phyloP scores from a whole-genome alignment of 192 early-diverging fungal genomes.

The Backusella tuberculispora region DNA sequence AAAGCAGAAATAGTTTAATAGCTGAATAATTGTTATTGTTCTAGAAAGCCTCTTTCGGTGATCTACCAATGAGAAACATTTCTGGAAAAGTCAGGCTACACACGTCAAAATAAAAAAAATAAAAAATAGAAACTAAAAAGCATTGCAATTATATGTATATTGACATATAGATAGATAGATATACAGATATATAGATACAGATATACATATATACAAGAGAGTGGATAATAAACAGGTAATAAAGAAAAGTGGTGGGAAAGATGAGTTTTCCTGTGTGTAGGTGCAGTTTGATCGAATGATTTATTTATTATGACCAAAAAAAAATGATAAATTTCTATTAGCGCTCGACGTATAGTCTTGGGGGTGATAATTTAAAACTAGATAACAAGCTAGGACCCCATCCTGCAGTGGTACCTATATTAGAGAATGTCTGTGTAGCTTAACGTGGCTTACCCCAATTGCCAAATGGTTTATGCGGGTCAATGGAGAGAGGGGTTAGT shows the following conservation, averaged over 20 bases:
- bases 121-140: no score
- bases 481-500: background rate
- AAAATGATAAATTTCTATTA: background rate
- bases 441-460: constrained; percentile 1
- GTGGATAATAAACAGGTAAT: background rate
- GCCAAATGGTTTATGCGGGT: constrained; percentile 23
- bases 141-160: no score
- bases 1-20: background rate
- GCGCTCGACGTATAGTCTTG: background rate
- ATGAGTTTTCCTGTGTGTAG: no score
- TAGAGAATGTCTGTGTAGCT: background rate
- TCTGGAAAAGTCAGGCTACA: background rate
- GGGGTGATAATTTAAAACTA: constrained; percentile 1
- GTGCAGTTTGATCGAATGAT: background rate
- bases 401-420: background rate
- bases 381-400: constrained; percentile 7
- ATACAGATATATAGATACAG: background rate
- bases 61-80: constrained; percentile 7
- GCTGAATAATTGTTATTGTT: background rate
- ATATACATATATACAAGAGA: background rate
- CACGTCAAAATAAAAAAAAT: background rate
- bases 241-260: background rate
- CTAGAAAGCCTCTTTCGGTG: background rate
- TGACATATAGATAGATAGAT: no score
- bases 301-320: background rate